Evolutionary conservation across 768 basidiomycete species (phyloP).

Genomic region (Xerocomus potaroensis): DNA sequence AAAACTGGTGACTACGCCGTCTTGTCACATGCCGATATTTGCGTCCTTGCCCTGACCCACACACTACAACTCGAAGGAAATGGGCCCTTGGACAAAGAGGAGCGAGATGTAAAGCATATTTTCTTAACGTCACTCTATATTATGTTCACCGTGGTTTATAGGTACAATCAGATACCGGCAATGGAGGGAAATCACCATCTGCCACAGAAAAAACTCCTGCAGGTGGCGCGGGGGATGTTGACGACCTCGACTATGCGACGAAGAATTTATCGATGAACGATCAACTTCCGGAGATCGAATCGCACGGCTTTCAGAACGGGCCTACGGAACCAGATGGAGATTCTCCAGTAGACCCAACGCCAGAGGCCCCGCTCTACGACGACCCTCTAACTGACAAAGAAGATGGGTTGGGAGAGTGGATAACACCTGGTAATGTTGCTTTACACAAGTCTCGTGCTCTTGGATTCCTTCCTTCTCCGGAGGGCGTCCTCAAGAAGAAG

Average conservation of each 20-base stretch:
- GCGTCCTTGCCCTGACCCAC: slow-evolving; percentile 85
- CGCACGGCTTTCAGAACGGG: slow-evolving; percentile 28
- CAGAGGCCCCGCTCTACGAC: slow-evolving; percentile 49
- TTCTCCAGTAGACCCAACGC: slow-evolving; percentile 7
- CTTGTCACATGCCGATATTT: slow-evolving; percentile 86
- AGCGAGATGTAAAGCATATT: slow-evolving; percentile 26
- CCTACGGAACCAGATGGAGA: not conserved
- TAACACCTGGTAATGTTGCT: slow-evolving; percentile 84
- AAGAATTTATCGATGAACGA: slow-evolving; percentile 9
- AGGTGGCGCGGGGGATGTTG: slow-evolving; percentile 7
- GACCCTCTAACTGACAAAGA: slow-evolving; percentile 73
- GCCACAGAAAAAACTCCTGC: not conserved
- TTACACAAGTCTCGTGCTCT: slow-evolving; percentile 86
- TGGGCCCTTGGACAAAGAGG: slow-evolving; percentile 20
- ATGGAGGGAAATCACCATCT: slow-evolving; percentile 1
- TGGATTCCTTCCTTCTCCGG: slow-evolving; percentile 67
- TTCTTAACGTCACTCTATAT: not conserved
- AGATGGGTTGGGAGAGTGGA: slow-evolving; percentile 94
- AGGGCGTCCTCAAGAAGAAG: slow-evolving; percentile 24
- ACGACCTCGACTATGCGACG: slow-evolving; percentile 11
- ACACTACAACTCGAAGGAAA: slow-evolving; percentile 60
- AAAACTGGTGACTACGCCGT: slow-evolving; percentile 96
- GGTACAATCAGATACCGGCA: slow-evolving; percentile 1
- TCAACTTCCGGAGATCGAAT: slow-evolving; percentile 19
- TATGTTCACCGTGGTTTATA: slow-evolving; percentile 3